Percentiles rank a stretch among this genome's conserved stretches.
phyloP scores from a whole-genome alignment of 192 early-diverging fungal genomes.

The Coemansia javaensis region DNA sequence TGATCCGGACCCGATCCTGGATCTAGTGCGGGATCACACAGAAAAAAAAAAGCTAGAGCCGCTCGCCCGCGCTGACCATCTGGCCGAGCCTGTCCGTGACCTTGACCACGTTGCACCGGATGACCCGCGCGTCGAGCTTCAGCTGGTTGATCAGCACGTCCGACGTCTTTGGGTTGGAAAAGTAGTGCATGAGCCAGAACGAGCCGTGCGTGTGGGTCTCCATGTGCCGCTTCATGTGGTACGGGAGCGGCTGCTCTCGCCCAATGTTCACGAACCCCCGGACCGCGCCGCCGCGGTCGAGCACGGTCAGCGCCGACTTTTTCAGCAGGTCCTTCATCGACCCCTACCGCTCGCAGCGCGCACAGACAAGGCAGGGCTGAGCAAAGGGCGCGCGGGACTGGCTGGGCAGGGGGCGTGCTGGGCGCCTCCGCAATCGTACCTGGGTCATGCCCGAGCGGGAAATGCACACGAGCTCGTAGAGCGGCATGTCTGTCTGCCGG shows the following conservation, averaged over 20 bases:
- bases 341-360: too few species aligned
- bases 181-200: slow-evolving; percentile 77
- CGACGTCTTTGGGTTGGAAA: slow-evolving; percentile 62
- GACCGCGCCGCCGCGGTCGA: slow-evolving; percentile 83
- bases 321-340: slow-evolving; percentile 69
- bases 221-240: slow-evolving; percentile 88
- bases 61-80: slow-evolving; percentile 52
- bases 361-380: too few species aligned
- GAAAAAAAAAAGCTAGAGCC: slow-evolving; percentile 3
- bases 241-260: slow-evolving; percentile 61
- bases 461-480: slow-evolving; percentile 68
- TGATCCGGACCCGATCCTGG: too few species aligned
- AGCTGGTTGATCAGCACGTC: slow-evolving; percentile 60
- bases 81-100: slow-evolving; percentile 61
- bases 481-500: slow-evolving; percentile 59
- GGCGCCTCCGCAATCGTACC: slow-evolving; percentile 49
- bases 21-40: too few species aligned
- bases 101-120: slow-evolving; percentile 69
- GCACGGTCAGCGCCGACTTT: slow-evolving; percentile 67
- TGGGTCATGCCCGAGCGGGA: slow-evolving; percentile 54
- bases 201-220: slow-evolving; percentile 64
- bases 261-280: slow-evolving; percentile 75
- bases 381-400: too few species aligned
- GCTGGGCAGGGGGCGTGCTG: too few species aligned
- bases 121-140: slow-evolving; percentile 64